Evolutionary conservation across 2,329 filamentous ascomycete genomes (phyloP).

Genomic region (Dendrostoma leiphaemia): DNA sequence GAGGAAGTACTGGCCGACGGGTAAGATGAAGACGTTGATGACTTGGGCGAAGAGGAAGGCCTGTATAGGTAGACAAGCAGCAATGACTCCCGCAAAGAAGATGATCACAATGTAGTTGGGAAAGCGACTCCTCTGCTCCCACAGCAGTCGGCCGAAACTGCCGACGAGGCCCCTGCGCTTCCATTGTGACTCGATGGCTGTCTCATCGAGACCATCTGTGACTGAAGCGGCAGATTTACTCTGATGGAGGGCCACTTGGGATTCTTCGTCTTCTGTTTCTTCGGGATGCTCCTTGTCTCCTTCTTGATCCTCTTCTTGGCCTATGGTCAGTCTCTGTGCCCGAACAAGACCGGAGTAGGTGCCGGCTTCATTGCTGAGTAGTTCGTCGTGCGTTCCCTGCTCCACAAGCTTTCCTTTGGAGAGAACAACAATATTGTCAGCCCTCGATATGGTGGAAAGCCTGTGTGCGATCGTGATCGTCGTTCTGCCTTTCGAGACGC

Average conservation of each 20-base stretch:
- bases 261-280: constrained; percentile 39
- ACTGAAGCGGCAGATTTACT: constrained; percentile 45
- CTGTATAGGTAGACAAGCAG: constrained; percentile 3
- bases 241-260: constrained; percentile 37
- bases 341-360: constrained; percentile 68
- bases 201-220: constrained; percentile 23
- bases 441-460: constrained; percentile 72
- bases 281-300: constrained; percentile 32
- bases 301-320: constrained; percentile 36
- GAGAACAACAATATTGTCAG: constrained; percentile 76
- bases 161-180: constrained; percentile 41
- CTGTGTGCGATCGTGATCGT: constrained; percentile 69
- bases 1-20: constrained; percentile 33
- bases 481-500: constrained; percentile 55
- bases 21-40: constrained; percentile 47
- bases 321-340: constrained; percentile 57
- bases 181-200: constrained; percentile 24
- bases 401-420: constrained; percentile 70
- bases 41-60: constrained; percentile 49
- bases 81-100: constrained; percentile 33
- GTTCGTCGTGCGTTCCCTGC: constrained; percentile 70
- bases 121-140: constrained; percentile 53
- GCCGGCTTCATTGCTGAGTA: constrained; percentile 59
- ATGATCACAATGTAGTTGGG: constrained; percentile 49
- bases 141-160: constrained; percentile 56